Evolutionary conservation across 1,139 yeast species (phyloP).

Genomic region (Hansenula anomala): DNA sequence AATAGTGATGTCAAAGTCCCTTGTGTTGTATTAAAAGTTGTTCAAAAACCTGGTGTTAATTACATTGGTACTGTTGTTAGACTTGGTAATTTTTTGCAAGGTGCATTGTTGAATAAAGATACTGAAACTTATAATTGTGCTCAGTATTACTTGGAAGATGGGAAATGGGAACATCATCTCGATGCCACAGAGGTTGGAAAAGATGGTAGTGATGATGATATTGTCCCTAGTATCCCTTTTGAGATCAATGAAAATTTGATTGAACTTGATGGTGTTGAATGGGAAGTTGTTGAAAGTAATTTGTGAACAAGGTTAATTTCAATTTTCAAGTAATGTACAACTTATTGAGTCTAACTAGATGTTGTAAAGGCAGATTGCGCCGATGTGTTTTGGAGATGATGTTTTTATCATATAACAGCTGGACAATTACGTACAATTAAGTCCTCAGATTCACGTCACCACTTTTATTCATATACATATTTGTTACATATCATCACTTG

Average conservation of each 20-base stretch:
- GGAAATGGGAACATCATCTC: conserved; percentile 13
- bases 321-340: too few relatives aligned
- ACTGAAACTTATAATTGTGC: conserved; percentile 10
- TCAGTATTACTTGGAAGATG: conserved; percentile 10
- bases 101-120: conserved; percentile 15
- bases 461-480: too few relatives aligned
- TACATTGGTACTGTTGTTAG: conserved; percentile 18
- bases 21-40: conserved; percentile 12
- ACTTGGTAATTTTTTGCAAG: conserved; percentile 19
- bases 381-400: too few relatives aligned
- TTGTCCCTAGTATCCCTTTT: conserved; percentile 13
- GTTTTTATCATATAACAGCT: too few relatives aligned
- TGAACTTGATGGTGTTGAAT: conserved; percentile 7
- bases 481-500: too few relatives aligned
- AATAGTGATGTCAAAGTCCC: conserved; percentile 4
- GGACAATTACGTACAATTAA: too few relatives aligned
- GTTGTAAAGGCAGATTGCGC: too few relatives aligned
- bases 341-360: too few relatives aligned
- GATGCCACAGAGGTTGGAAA: too few relatives aligned
- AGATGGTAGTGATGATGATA: conserved; percentile 11
- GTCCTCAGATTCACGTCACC: too few relatives aligned
- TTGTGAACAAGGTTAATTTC: neutral
- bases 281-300: conserved; percentile 15
- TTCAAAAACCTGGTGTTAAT: conserved; percentile 2
- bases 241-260: conserved; percentile 10